Evolutionary conservation across 805 yeast species (phyloP).

Genomic region (Starmera dryadoides): DNA sequence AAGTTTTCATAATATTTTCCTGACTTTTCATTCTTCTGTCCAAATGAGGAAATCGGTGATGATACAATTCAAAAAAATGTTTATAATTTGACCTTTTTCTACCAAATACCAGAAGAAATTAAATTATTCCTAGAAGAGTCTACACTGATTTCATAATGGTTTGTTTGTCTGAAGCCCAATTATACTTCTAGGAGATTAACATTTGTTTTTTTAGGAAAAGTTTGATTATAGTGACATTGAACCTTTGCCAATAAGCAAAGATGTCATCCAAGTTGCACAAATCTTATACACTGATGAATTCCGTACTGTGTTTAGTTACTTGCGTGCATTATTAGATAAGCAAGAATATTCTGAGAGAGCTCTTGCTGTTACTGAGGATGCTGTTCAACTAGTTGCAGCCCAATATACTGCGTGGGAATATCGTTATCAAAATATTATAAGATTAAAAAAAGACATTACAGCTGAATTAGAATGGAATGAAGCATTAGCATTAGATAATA

Average conservation of each 20-base stretch:
- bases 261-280: conserved; percentile 45
- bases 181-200: too few relatives aligned
- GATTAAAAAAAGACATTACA: conserved; percentile 28
- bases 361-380: conserved; percentile 51
- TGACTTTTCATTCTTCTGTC: too few relatives aligned
- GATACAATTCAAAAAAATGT: too few relatives aligned
- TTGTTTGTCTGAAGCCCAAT: too few relatives aligned
- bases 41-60: too few relatives aligned
- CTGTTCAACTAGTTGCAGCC: conserved; percentile 70
- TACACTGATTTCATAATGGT: too few relatives aligned
- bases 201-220: too few relatives aligned
- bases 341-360: conserved; percentile 70
- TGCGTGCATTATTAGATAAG: conserved; percentile 49
- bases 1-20: too few relatives aligned
- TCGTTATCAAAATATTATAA: conserved; percentile 43
- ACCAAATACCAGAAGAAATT: too few relatives aligned
- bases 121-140: too few relatives aligned
- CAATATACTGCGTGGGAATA: conserved; percentile 90
- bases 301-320: conserved; percentile 47
- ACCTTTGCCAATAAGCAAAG: conserved; percentile 35
- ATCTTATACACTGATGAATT: conserved; percentile 73
- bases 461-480: conserved; percentile 79
- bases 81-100: too few relatives aligned
- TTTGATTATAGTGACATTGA: conserved; percentile 27
- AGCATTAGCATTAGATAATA: conserved; percentile 60